These are phyloP conservation scores for Diatrype stigma DNA, from an alignment of 2,329 filamentous ascomycete species.

Conservation along the genomic window DNA sequence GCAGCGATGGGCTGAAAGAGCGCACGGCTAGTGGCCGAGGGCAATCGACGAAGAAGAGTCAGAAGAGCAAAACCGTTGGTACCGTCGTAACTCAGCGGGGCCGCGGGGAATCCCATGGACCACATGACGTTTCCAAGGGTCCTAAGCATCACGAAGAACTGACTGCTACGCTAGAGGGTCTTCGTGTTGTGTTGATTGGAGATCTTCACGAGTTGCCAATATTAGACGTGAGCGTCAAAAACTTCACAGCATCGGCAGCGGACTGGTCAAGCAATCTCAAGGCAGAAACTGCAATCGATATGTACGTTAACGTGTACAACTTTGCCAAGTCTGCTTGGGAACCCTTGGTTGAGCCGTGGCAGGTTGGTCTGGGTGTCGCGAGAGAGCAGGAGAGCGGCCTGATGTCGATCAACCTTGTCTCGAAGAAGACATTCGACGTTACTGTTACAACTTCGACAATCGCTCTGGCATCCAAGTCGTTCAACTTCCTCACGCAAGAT, in stretches of 20 bases:
- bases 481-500: constrained; percentile 81
- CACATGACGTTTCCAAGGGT: constrained; percentile 28
- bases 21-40: constrained; percentile 54
- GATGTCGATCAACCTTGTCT: constrained; percentile 79
- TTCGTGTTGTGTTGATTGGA: constrained; percentile 90
- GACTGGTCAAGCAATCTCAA: constrained; percentile 90
- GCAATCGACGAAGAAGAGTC: constrained; percentile 45
- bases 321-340: constrained; percentile 99
- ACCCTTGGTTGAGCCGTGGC: constrained; percentile 92
- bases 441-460: constrained; percentile 93
- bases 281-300: constrained; percentile 85
- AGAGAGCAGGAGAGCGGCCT: constrained; percentile 72
- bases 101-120: constrained; percentile 22
- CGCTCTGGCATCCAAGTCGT: constrained; percentile 86
- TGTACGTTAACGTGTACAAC: constrained; percentile 96
- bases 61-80: constrained; percentile 31
- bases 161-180: constrained; percentile 78
- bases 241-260: constrained; percentile 76
- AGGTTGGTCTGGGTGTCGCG: constrained; percentile 83
- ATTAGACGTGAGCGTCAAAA: constrained; percentile 88
- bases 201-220: constrained; percentile 94
- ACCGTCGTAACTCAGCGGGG: constrained; percentile 25
- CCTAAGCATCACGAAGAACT: constrained; percentile 64
- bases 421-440: constrained; percentile 85
- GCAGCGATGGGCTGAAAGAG: constrained; percentile 46